Base-by-base conservation (phyloP, 140 eudicot species). In the Bidens hawaiensis region DNA sequence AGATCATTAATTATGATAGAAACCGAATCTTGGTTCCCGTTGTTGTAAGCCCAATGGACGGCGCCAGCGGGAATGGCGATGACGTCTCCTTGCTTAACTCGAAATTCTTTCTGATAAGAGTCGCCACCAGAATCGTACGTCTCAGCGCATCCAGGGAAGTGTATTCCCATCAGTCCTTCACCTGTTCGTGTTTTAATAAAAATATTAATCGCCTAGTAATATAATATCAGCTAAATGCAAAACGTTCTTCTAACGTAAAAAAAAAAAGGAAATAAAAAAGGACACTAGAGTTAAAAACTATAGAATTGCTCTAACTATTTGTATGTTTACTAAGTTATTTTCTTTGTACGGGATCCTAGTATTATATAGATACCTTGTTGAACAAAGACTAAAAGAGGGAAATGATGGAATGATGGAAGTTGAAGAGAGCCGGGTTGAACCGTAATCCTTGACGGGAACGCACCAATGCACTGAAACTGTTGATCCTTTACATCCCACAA, bases 31-130 rank as follows among this genome's bases (percentile, higher is more conserved):
- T 84, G 80, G 33, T 75, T 64, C 0, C 81, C 85, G 62, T 88
- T 87, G 18, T 88, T 88, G 75, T 64, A 82, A 43, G 71, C 26
- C 96, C 96, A 88, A 60, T 84, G 85, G 65, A 77, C 94, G 19
- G 72, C 90, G 43, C 96, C 94, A 0, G 85, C 78, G 9, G 90
- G 94, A 28, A 88, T 27, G n/a, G 94, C 94, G 5, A 88, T 52
- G 24, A 88, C 41, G 57, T 88, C 94, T 1, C 96, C 94, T 54
- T 40, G 60, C 33, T 77, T 72, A 46, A 88, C 56, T 9, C 94
- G 78, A 70, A 69, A 94, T 4, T 77, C 78, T 61, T 65, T 81
- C 62, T 88, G 96, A 78, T 84, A 83, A 36, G 63, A 75, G 54
- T 84, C 96, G 2, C 21, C n/a, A 24, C 72, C 31, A 26, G 62